Conservation (phyloP, 106 monocot species). For the Dactylorhiza incarnata region DNA sequence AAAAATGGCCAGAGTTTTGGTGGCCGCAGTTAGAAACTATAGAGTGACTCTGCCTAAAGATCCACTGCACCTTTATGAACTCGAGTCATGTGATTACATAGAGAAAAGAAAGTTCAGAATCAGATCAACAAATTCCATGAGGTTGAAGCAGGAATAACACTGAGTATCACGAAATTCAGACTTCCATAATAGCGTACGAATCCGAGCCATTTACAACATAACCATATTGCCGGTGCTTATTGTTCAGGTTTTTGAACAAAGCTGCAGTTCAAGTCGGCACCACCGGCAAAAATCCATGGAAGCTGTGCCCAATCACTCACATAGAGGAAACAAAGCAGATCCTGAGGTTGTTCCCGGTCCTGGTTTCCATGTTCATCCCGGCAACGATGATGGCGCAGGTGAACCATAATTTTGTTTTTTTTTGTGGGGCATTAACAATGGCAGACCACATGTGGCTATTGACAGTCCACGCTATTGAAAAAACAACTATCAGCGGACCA, state of each 20-base stretch:
- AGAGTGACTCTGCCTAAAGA: conserved; percentile 27
- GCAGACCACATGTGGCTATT: no score
- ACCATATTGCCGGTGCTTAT: no score
- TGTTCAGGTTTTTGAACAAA: conserved; percentile 40
- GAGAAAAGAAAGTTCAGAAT: conserved; percentile 17
- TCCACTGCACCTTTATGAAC: conserved; percentile 30
- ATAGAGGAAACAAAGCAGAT: conserved; percentile 76
- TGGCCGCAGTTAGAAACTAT: conserved; percentile 35
- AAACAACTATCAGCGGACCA: no score
- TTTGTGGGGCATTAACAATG: no score
- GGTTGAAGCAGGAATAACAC: no score
- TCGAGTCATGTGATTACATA: conserved; percentile 14
- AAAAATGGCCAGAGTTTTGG: conserved; percentile 41
- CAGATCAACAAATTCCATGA: no score
- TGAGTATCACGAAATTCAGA: no score
- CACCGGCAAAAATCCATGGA: conserved; percentile 15
- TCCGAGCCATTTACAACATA: no score
- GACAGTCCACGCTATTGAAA: no score
- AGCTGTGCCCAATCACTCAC: conserved; percentile 34
- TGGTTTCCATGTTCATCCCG: conserved; percentile 34
- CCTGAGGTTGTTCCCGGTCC: conserved; percentile 39
- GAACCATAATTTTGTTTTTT: not conserved
- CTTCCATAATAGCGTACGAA: no score
- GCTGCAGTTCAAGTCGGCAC: conserved; percentile 35
- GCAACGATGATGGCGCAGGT: conserved; percentile 24